Evolutionary conservation across 108 stramenopile genomes (phyloP).

Genomic region (Epithemia pelagica): DNA sequence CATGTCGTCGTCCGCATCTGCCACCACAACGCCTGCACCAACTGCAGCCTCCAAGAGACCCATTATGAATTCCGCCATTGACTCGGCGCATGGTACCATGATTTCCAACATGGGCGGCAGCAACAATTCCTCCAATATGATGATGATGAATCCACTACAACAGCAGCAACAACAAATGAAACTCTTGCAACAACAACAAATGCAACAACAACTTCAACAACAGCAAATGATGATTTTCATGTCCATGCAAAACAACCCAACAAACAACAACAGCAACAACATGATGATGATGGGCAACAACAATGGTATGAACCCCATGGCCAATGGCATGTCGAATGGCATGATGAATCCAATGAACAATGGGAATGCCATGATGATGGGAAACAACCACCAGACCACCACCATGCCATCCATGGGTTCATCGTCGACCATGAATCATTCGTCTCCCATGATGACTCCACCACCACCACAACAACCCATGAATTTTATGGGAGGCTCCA

Average conservation of each 20-base stretch:
- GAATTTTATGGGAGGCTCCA: neutral
- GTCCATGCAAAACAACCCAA: constrained; percentile 25
- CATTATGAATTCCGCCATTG: constrained; percentile 18
- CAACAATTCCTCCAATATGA: constrained; percentile 20
- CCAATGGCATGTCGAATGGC: constrained; percentile 19
- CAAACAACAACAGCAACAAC: too few species aligned
- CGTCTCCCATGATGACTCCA: neutral
- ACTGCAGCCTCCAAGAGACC: constrained; percentile 25
- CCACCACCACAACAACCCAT: neutral
- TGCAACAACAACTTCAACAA: neutral
- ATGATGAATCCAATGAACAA: constrained; percentile 8
- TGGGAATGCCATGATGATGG: constrained; percentile 20
- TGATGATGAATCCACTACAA: too few species aligned
- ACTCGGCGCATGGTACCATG: constrained; percentile 2
- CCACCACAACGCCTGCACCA: constrained; percentile 4
- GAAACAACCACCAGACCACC: constrained; percentile 7
- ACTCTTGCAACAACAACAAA: neutral
- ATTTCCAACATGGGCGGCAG: constrained; percentile 15
- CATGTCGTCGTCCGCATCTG: constrained; percentile 1
- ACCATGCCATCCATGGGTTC: too few species aligned
- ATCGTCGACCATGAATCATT: neutral
- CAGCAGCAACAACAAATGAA: constrained; percentile 2
- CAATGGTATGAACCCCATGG: constrained; percentile 24
- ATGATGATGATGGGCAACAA: constrained; percentile 26
- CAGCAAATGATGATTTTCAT: constrained; percentile 7